These are phyloP conservation scores for Dittrichia graveolens DNA, from an alignment of 129 eudicot species.

Conservation along the genomic window DNA sequence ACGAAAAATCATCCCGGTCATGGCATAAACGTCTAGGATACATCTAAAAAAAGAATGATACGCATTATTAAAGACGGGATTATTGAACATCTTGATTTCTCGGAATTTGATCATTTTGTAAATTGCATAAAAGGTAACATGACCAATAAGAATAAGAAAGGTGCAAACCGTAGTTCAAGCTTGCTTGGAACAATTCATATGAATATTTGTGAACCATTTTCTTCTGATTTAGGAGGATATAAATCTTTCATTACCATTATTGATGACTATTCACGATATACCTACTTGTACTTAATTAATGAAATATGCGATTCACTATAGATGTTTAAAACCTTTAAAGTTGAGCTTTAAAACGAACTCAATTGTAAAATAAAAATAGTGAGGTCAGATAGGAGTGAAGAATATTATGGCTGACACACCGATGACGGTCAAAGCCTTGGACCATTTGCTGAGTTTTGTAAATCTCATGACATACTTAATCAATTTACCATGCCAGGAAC, in stretches of 20 bases:
- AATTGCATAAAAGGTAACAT: not conserved
- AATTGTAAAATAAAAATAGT: not conserved
- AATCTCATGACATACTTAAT: too few species aligned
- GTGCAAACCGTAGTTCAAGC: too few species aligned
- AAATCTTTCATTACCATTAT: too few species aligned
- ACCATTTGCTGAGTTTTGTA: too few species aligned
- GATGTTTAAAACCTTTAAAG: not conserved
- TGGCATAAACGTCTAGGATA: not conserved
- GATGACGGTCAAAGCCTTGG: not conserved
- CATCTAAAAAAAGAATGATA: not conserved
- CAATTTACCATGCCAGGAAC: too few species aligned
- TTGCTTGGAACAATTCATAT: too few species aligned
- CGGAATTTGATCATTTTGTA: not conserved
- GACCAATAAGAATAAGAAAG: not conserved
- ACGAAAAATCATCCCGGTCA: not conserved
- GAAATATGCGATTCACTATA: not conserved
- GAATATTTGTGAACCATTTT: not conserved
- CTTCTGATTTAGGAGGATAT: not conserved
- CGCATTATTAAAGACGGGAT: too few species aligned
- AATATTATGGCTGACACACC: too few species aligned
- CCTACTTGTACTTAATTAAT: too few species aligned
- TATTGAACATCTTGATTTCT: too few species aligned
- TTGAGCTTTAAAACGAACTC: not conserved
- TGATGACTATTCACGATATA: too few species aligned
- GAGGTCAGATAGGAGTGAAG: not conserved